phyloP scores from a whole-genome alignment of 2,329 filamentous ascomycete genomes.

The Calonectria fujianensis region DNA sequence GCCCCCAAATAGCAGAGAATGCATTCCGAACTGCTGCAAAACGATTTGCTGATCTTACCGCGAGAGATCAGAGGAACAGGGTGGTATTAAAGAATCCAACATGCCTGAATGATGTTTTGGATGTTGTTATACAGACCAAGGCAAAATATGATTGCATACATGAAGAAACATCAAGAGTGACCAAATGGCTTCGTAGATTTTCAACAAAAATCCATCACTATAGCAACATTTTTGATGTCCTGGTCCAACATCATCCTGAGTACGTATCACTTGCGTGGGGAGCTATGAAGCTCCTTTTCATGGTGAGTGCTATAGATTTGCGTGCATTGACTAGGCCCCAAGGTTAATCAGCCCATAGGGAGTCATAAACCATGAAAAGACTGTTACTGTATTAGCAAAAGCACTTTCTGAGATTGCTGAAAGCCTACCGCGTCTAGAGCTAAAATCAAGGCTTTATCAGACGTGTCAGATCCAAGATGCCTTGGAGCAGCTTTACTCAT shows the following conservation, averaged over 20 bases:
- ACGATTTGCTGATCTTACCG: too few relatives aligned
- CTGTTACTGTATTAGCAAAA: conserved; percentile 2
- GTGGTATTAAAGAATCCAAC: too few relatives aligned
- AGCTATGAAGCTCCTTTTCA: conserved; percentile 37
- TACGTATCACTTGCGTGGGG: conserved; percentile 42
- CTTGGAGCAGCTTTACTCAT: conserved; percentile 30
- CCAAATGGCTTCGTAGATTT: conserved; percentile 19
- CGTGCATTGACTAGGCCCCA: background rate
- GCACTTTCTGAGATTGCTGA: background rate
- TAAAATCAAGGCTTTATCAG: background rate
- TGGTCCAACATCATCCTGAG: conserved; percentile 39
- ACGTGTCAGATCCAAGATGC: conserved; percentile 26
- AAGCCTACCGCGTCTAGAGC: conserved; percentile 17
- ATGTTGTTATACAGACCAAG: too few relatives aligned
- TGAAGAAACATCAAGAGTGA: too few relatives aligned
- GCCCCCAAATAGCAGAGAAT: too few relatives aligned
- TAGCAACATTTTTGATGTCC: conserved; percentile 27
- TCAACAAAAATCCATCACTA: conserved; percentile 38
- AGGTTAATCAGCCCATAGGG: background rate
- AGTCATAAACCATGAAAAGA: conserved; percentile 16
- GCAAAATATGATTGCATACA: too few relatives aligned
- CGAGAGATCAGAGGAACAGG: too few relatives aligned
- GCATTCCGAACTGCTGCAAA: too few relatives aligned
- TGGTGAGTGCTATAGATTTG: conserved; percentile 19
- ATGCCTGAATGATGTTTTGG: too few relatives aligned